Evolutionary conservation across 768 basidiomycete genomes (phyloP).

Genomic region (Pleurotus salmoneostramineus): DNA sequence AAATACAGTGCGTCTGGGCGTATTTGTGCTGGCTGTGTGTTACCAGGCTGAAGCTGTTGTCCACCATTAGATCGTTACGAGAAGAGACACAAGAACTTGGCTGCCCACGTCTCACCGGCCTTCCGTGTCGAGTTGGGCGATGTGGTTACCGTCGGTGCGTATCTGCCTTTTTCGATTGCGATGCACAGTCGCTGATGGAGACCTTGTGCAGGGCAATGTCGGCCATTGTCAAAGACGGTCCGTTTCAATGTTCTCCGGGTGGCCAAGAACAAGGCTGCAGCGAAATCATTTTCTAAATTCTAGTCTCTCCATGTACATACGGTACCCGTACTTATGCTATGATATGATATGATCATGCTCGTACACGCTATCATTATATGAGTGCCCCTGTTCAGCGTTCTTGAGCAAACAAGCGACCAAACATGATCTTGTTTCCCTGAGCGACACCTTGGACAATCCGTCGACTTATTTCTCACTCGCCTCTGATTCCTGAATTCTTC

Average conservation of each 20-base stretch:
- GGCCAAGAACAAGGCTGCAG: constrained; percentile 85
- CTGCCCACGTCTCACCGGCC: constrained; percentile 94
- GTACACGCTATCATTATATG: constrained; percentile 15
- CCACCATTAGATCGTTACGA: constrained; percentile 85
- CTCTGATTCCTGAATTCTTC: not conserved
- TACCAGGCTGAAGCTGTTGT: too few species aligned
- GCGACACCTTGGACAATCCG: not conserved
- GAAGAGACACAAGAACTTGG: constrained; percentile 98
- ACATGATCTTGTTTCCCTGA: constrained; percentile 5
- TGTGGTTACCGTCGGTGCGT: constrained; percentile 90
- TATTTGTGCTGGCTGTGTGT: not conserved
- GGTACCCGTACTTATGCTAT: constrained; percentile 3
- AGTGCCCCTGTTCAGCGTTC: constrained; percentile 2
- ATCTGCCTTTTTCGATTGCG: too few species aligned
- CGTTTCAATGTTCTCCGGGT: constrained; percentile 99
- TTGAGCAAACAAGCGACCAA: constrained; percentile 1
- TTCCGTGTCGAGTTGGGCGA: constrained; percentile 98
- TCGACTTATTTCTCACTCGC: constrained; percentile 8
- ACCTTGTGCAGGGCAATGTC: constrained; percentile 94
- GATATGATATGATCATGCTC: constrained; percentile 19
- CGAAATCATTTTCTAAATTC: constrained; percentile 96
- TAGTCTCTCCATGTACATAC: constrained; percentile 24
- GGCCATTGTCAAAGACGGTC: constrained; percentile 97
- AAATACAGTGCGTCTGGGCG: constrained; percentile 81
- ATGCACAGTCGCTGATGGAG: too few species aligned